Evolutionary conservation across 257 asterid genomes (phyloP).

Genomic region (Solanum corneliomulleri): DNA sequence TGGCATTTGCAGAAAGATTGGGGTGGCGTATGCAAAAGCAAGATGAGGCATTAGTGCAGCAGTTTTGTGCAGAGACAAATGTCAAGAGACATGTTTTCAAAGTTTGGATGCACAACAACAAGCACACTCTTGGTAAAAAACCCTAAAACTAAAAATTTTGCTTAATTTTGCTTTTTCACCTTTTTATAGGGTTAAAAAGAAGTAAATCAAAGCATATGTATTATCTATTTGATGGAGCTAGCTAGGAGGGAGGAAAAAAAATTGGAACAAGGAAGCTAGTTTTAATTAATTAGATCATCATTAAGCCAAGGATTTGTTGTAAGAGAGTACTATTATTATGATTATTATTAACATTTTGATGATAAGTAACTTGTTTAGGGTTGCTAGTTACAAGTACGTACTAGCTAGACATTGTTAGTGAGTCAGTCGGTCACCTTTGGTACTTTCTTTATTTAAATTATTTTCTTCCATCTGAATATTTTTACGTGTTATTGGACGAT

Average conservation of each 20-base stretch:
- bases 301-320: neutral
- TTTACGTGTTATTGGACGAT: neutral
- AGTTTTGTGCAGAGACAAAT: conserved; percentile 46
- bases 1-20: conserved; percentile 31
- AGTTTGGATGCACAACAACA: conserved; percentile 75
- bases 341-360: neutral
- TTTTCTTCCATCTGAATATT: neutral
- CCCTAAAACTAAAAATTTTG: conserved; percentile 3
- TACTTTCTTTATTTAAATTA: neutral
- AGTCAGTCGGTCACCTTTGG: neutral
- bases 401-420: neutral
- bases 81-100: conserved; percentile 44
- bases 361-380: neutral
- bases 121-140: conserved; percentile 39
- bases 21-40: conserved; percentile 48
- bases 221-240: neutral
- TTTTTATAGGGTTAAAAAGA: neutral
- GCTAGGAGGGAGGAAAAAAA: neutral
- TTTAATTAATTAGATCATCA: neutral
- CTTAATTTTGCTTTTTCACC: neutral
- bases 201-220: neutral
- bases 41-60: conserved; percentile 31
- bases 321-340: neutral
- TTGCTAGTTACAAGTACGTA: neutral
- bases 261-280: neutral